These are phyloP conservation scores for Corylus americana DNA, from an alignment of 306 rosid genomes.

Conservation along the genomic window DNA sequence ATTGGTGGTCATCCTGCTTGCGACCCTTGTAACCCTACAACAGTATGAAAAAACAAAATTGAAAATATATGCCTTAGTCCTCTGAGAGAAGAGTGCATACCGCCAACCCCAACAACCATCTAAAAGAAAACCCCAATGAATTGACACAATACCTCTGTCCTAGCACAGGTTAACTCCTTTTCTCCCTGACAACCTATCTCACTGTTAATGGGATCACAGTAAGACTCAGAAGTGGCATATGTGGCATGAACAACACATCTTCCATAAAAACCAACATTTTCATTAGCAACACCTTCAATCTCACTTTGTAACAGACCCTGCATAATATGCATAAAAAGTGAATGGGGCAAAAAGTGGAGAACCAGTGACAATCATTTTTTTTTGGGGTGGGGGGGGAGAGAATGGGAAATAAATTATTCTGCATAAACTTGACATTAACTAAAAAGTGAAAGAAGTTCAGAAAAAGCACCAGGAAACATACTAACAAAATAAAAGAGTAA, in stretches of 20 bases:
- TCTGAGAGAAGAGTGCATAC: background rate
- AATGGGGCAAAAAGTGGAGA: background rate
- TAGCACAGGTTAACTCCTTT: slow-evolving; percentile 52
- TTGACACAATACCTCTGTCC: slow-evolving; percentile 50
- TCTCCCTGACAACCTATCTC: slow-evolving; percentile 35
- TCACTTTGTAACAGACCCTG: slow-evolving; percentile 73
- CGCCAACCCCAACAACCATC: background rate
- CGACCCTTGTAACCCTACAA: slow-evolving; percentile 67
- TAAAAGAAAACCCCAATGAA: background rate
- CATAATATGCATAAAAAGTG: slow-evolving; percentile 3
- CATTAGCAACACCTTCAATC: slow-evolving; percentile 54
- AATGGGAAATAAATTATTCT: background rate
- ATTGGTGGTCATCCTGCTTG: slow-evolving; percentile 51
- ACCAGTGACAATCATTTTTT: background rate
- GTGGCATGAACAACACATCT: slow-evolving; percentile 60
- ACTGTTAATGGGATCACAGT: slow-evolving; percentile 21
- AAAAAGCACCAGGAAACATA: background rate
- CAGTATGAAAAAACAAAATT: slow-evolving; percentile 14
- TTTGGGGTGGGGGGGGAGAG: too few species aligned
- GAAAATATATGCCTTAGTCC: background rate
- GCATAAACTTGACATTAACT: background rate
- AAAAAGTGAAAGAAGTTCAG: background rate
- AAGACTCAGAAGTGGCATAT: slow-evolving; percentile 32
- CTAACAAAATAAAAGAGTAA: background rate
- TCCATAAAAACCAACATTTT: slow-evolving; percentile 65